phyloP scores from a whole-genome alignment of 2,329 filamentous ascomycete genomes.

The Botrytis aclada region DNA sequence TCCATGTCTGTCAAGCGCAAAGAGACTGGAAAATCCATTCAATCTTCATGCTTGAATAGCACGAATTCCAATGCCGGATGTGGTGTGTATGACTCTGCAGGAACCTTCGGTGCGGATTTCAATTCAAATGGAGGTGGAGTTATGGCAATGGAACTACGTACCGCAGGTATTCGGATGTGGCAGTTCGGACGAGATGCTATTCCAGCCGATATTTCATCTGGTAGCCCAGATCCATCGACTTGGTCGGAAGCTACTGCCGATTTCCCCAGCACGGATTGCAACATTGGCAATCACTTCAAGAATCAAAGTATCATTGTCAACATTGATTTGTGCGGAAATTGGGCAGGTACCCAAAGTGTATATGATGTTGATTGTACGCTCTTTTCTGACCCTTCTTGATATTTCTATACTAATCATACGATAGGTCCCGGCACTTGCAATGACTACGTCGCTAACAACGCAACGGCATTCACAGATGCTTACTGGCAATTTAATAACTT shows the following conservation, averaged over 20 bases:
- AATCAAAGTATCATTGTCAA: conserved; percentile 76
- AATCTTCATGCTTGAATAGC: conserved; percentile 45
- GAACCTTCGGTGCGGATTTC: conserved; percentile 50
- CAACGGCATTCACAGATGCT: conserved; percentile 32
- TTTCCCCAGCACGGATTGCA: conserved; percentile 57
- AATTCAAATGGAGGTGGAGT: conserved; percentile 49
- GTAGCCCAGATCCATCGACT: conserved; percentile 43
- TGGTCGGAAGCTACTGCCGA: conserved; percentile 48
- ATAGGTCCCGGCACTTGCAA: conserved; percentile 31
- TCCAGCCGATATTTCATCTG: conserved; percentile 45
- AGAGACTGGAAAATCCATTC: conserved; percentile 49
- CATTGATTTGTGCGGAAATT: conserved; percentile 82
- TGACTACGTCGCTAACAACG: conserved; percentile 34
- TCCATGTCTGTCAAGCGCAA: conserved; percentile 42
- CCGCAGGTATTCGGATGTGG: conserved; percentile 49
- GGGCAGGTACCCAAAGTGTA: conserved; percentile 62
- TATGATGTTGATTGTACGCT: conserved; percentile 33
- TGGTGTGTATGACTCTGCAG: conserved; percentile 42
- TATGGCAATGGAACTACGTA: conserved; percentile 48
- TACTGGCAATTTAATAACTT: conserved; percentile 37
- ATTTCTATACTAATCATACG: background rate
- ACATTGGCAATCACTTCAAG: conserved; percentile 67
- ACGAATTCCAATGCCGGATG: conserved; percentile 44
- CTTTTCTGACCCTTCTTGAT: background rate
- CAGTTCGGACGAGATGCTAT: conserved; percentile 46